Evolutionary conservation across 2,329 filamentous ascomycete genomes (phyloP).

Genomic region (Colletotrichum acutatum): DNA sequence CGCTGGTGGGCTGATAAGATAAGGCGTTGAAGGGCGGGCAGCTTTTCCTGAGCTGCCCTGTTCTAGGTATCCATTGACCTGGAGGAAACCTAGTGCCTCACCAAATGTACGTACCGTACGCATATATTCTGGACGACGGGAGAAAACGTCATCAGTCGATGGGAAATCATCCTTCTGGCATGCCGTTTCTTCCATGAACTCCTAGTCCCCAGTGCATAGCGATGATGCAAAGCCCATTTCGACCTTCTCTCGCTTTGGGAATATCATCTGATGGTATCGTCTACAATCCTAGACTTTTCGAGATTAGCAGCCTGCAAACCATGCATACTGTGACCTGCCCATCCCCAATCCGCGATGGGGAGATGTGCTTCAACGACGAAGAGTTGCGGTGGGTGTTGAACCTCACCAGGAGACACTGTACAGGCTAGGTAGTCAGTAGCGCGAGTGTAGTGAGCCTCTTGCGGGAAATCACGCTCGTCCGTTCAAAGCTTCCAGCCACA

Average conservation of each 20-base stretch:
- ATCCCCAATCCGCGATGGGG: neutral
- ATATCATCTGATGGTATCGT: neutral
- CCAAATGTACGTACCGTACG: neutral
- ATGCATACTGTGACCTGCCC: neutral
- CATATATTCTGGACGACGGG: neutral
- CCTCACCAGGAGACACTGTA: neutral
- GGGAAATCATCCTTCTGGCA: neutral
- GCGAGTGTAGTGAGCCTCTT: neutral
- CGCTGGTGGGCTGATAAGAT: conserved; percentile 1
- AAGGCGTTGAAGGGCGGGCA: neutral
- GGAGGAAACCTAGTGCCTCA: no score
- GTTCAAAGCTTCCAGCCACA: neutral
- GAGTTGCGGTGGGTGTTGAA: conserved; percentile 23
- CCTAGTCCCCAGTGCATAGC: neutral
- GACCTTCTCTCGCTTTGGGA: neutral
- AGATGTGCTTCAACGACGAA: neutral
- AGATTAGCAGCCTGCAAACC: neutral
- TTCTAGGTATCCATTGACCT: no score
- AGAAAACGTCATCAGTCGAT: neutral
- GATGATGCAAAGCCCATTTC: conserved; percentile 14
- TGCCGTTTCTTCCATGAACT: neutral
- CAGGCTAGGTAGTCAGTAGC: neutral
- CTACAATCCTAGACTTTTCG: neutral
- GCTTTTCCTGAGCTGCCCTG: no score
- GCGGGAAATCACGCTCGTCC: neutral